Evolutionary conservation across 2,329 filamentous ascomycete genomes (phyloP).

Genomic region (Penicillium occitanis): DNA sequence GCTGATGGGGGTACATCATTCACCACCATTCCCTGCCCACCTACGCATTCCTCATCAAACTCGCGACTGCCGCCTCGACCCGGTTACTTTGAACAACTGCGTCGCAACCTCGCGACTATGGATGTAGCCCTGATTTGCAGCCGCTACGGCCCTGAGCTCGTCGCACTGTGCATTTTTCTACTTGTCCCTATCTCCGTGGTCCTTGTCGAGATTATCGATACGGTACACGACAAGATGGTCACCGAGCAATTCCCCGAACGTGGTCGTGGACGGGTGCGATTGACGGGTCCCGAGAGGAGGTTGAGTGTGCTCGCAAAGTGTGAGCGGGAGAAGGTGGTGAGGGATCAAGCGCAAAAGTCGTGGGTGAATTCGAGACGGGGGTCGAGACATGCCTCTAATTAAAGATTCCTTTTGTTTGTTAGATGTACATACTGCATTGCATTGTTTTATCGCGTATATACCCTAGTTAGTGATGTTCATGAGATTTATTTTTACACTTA

Average conservation of each 20-base stretch:
- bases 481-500: neutral
- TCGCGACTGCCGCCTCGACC: neutral
- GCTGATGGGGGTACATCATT: neutral
- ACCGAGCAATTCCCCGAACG: conserved; percentile 26
- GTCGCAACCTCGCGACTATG: conserved; percentile 4
- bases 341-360: conserved; percentile 14
- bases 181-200: conserved; percentile 27
- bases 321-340: conserved; percentile 25
- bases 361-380: conserved; percentile 15
- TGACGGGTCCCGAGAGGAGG: conserved; percentile 26
- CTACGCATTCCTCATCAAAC: neutral
- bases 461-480: conserved; percentile 5
- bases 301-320: conserved; percentile 24
- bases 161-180: conserved; percentile 26
- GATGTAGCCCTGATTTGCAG: conserved; percentile 15
- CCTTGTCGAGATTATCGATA: conserved; percentile 25
- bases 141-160: conserved; percentile 25
- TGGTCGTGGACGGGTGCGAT: conserved; percentile 24
- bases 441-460: conserved; percentile 12
- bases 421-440: neutral
- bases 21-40: neutral
- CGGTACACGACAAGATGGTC: conserved; percentile 18
- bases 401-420: neutral
- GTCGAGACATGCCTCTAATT: conserved; percentile 1
- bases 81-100: neutral